Conservation (phyloP, 441 rosid species). For the Brassica hybrid region DNA sequence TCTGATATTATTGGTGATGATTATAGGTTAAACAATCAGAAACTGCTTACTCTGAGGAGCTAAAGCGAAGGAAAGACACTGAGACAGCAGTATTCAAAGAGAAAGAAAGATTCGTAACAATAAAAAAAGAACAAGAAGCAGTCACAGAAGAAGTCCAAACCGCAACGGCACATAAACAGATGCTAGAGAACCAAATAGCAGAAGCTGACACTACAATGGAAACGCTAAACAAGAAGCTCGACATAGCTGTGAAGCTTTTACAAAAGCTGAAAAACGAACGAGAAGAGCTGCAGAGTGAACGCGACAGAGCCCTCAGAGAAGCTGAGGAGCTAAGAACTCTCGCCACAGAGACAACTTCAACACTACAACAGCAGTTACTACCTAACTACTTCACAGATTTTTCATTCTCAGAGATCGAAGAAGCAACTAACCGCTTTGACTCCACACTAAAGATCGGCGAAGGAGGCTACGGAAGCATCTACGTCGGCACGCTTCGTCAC, state of each 20-base stretch:
- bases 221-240: slow-evolving; percentile 81
- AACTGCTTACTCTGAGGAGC: slow-evolving; percentile 59
- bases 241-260: slow-evolving; percentile 79
- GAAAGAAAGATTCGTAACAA: slow-evolving; percentile 55
- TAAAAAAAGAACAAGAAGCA: slow-evolving; percentile 55
- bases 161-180: slow-evolving; percentile 55
- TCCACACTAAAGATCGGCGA: slow-evolving; percentile 81
- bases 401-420: slow-evolving; percentile 73
- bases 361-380: slow-evolving; percentile 35
- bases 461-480: slow-evolving; percentile 97
- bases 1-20: slow-evolving; percentile 19
- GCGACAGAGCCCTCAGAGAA: slow-evolving; percentile 85
- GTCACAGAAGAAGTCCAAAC: slow-evolving; percentile 57
- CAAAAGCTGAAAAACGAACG: slow-evolving; percentile 70
- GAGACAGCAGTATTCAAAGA: slow-evolving; percentile 65
- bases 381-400: slow-evolving; percentile 75
- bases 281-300: slow-evolving; percentile 72
- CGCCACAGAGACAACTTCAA: slow-evolving; percentile 60
- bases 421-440: slow-evolving; percentile 77
- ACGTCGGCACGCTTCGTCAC: slow-evolving; percentile 66
- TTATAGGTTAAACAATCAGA: slow-evolving; percentile 72
- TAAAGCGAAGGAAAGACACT: slow-evolving; percentile 64
- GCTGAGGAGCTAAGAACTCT: slow-evolving; percentile 79
- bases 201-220: slow-evolving; percentile 59
- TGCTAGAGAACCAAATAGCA: slow-evolving; percentile 62